Evolutionary conservation across 306 rosid species (phyloP).

Genomic region (Geum urbanum): DNA sequence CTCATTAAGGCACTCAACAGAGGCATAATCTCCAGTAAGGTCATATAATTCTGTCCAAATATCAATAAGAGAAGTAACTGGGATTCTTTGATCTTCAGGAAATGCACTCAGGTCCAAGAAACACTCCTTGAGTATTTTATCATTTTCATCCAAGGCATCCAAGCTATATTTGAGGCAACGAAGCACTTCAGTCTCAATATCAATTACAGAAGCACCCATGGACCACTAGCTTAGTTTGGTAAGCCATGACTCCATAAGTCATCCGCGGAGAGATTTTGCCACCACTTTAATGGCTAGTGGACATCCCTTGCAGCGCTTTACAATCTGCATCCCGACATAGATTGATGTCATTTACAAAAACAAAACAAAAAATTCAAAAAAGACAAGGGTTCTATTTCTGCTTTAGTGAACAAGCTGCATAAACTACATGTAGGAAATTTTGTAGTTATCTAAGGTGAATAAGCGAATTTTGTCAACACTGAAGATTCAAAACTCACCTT

Average conservation of each 20-base stretch:
- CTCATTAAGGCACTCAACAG: conserved; percentile 27
- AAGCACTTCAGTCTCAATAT: conserved; percentile 24
- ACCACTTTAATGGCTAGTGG: too few species aligned
- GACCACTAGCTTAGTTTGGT: conserved; percentile 23
- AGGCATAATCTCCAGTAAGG: conserved; percentile 28
- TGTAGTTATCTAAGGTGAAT: background rate
- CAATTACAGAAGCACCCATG: conserved; percentile 28
- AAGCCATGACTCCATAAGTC: conserved; percentile 24
- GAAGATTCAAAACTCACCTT: background rate
- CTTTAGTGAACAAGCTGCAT: background rate
- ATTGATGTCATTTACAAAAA: too few species aligned
- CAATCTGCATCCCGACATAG: too few species aligned
- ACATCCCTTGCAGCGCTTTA: too few species aligned
- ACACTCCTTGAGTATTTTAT: conserved; percentile 29
- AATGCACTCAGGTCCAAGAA: conserved; percentile 53
- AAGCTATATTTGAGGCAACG: conserved; percentile 39
- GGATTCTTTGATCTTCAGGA: conserved; percentile 59
- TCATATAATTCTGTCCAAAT: conserved; percentile 46
- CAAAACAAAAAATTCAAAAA: too few species aligned
- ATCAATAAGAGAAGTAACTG: conserved; percentile 50
- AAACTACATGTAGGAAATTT: conserved; percentile 11
- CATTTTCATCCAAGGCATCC: conserved; percentile 26
- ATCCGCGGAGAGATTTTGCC: conserved; percentile 20
- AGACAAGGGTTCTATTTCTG: background rate
- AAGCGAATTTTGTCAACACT: conserved; percentile 4